Conservation (phyloP, 169 alveolate genomes). For the Cryptosporidium andersoni region DNA sequence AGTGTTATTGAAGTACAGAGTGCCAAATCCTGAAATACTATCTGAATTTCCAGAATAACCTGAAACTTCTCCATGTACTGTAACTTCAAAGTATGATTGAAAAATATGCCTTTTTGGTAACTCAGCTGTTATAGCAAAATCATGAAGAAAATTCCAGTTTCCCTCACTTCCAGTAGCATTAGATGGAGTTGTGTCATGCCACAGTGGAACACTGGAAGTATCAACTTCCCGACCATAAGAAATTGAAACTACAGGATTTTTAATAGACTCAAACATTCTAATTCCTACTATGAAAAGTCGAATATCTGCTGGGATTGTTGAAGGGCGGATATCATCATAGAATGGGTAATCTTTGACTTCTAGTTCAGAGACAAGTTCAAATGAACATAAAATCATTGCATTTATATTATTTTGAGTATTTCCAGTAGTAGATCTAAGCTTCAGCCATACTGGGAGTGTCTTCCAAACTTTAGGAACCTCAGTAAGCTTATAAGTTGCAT, state of each 20-base stretch:
- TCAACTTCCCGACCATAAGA: slow-evolving; percentile 84
- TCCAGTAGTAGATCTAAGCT: slow-evolving; percentile 72
- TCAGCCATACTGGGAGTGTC: slow-evolving; percentile 87
- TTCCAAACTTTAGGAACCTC: slow-evolving; percentile 89
- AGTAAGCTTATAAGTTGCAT: slow-evolving; percentile 75
- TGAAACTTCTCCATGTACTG: slow-evolving; percentile 49
- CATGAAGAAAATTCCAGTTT: slow-evolving; percentile 75
- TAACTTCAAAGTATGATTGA: slow-evolving; percentile 55
- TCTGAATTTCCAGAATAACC: slow-evolving; percentile 66
- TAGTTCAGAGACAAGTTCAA: slow-evolving; percentile 82
- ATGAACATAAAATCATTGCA: slow-evolving; percentile 84
- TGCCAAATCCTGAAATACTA: slow-evolving; percentile 57
- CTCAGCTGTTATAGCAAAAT: slow-evolving; percentile 61
- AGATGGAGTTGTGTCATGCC: slow-evolving; percentile 80
- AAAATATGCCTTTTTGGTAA: slow-evolving; percentile 66
- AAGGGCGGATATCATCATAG: slow-evolving; percentile 88
- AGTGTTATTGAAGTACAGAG: slow-evolving; percentile 40
- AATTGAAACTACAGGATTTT: slow-evolving; percentile 82
- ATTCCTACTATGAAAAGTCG: slow-evolving; percentile 85
- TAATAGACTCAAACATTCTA: slow-evolving; percentile 82
- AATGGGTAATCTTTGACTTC: slow-evolving; percentile 81
- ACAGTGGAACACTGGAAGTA: slow-evolving; percentile 79
- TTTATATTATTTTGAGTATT: slow-evolving; percentile 80
- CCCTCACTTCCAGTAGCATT: slow-evolving; percentile 77
- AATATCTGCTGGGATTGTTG: slow-evolving; percentile 80